Percentiles rank a stretch among this genome's conserved stretches.
These are phyloP conservation scores for Halteria grandinella DNA, from an alignment of 73 alveolate genomes.

Conservation along the genomic window DNA sequence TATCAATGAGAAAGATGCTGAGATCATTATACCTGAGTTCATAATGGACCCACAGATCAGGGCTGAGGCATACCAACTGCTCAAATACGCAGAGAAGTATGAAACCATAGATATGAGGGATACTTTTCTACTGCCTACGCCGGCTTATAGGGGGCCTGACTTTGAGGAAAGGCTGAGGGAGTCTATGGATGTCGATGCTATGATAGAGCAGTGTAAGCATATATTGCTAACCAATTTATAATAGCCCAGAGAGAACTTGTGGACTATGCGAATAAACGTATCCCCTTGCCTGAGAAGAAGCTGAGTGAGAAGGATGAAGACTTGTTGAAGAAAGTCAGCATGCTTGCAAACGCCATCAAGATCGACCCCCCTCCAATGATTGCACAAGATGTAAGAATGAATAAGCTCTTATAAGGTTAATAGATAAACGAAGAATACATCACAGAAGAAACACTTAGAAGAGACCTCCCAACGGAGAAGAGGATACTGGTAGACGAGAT, in stretches of 20 bases:
- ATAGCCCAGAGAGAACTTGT: conserved; percentile 59
- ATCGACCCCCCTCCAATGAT: conserved; percentile 56
- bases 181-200: conserved; percentile 58
- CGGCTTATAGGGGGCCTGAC: conserved; percentile 60
- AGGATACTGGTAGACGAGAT: conserved; percentile 80
- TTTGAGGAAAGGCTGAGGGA: conserved; percentile 72
- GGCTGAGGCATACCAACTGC: conserved; percentile 23
- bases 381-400: conserved; percentile 46
- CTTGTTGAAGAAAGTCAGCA: conserved; percentile 56
- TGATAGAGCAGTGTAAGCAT: conserved; percentile 59
- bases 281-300: conserved; percentile 47
- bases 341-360: conserved; percentile 68
- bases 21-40: conserved; percentile 51
- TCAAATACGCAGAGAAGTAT: conserved; percentile 43
- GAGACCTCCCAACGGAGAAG: conserved; percentile 64
- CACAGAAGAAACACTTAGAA: conserved; percentile 45
- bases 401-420: background rate
- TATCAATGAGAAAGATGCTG: background rate
- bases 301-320: conserved; percentile 62
- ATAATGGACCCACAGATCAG: conserved; percentile 48
- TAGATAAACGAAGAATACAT: conserved; percentile 51
- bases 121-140: conserved; percentile 64
- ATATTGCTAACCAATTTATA: conserved; percentile 51
- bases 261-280: conserved; percentile 56
- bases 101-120: conserved; percentile 53